These are phyloP conservation scores for Fusarium oxysporum DNA, from an alignment of 2,329 filamentous ascomycete species.

Conservation along the genomic window DNA sequence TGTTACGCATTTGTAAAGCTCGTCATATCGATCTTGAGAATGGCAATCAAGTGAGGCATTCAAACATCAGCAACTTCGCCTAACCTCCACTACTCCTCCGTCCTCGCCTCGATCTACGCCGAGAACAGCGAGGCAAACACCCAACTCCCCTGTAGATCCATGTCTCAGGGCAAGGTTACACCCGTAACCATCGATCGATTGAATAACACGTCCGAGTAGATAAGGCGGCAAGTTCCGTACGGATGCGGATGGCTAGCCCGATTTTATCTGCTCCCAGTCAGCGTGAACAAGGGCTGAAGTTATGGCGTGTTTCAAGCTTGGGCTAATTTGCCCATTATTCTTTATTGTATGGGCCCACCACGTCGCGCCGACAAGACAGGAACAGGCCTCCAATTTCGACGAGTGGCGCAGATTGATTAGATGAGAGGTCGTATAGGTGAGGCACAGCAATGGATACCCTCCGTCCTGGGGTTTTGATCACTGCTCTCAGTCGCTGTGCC, in stretches of 20 bases:
- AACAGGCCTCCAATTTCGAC: neutral
- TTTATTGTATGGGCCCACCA: neutral
- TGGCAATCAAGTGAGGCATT: accelerated
- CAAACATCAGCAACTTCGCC: neutral
- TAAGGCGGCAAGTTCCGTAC: neutral
- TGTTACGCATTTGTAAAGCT: accelerated
- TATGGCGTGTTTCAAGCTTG: neutral
- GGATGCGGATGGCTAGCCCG: neutral
- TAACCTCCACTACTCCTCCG: neutral
- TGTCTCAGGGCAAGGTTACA: neutral
- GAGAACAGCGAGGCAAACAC: neutral
- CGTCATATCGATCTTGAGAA: accelerated
- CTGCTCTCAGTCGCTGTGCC: neutral
- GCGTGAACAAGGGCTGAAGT: neutral
- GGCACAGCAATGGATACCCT: neutral
- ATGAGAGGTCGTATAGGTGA: neutral
- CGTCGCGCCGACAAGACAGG: neutral
- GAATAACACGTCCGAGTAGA: neutral
- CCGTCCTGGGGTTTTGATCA: accelerated
- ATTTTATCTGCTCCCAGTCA: neutral
- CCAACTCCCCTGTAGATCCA: neutral
- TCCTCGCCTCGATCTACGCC: neutral
- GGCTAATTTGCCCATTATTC: neutral
- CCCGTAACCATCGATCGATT: neutral
- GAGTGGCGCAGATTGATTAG: neutral